Percentiles rank a stretch among this genome's conserved stretches.
Evolutionary conservation across 179 eudicot genomes (phyloP).

Genomic region (Beta macrorhiza): DNA sequence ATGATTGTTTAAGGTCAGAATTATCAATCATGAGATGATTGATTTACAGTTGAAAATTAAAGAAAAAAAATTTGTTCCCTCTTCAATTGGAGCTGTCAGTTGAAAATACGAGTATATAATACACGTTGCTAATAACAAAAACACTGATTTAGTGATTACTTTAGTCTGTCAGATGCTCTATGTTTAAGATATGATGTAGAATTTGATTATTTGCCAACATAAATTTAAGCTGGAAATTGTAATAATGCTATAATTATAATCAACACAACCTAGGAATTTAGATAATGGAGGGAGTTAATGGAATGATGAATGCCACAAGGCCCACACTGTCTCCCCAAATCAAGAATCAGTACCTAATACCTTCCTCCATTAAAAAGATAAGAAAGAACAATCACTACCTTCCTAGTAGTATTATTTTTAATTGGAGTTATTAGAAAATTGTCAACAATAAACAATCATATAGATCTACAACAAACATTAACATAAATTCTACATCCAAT

Average conservation of each 20-base stretch:
- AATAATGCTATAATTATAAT: background rate
- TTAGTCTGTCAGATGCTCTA: slow-evolving; percentile 21
- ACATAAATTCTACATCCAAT: no score
- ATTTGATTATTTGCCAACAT: slow-evolving; percentile 6
- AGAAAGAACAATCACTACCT: background rate
- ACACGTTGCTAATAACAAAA: slow-evolving; percentile 1
- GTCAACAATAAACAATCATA: no score
- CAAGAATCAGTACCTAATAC: background rate
- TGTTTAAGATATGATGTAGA: slow-evolving; percentile 12
- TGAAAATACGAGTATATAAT: background rate
- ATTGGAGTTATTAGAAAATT: no score
- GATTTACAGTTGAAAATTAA: background rate
- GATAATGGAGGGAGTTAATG: slow-evolving; percentile 8
- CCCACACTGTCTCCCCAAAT: background rate
- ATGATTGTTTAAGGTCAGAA: background rate
- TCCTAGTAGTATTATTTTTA: background rate
- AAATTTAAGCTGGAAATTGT: background rate
- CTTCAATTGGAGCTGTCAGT: background rate
- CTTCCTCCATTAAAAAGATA: background rate
- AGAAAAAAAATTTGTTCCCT: background rate
- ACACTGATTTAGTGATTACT: background rate
- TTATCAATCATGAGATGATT: background rate
- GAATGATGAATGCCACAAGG: background rate
- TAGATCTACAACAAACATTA: no score
- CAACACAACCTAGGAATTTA: background rate